A percentile compares a stretch with the other conserved stretches of the same genome.
These are phyloP conservation scores for Verticillium nubilum DNA, from an alignment of 2,329 filamentous ascomycete genomes.

Conservation along the genomic window DNA sequence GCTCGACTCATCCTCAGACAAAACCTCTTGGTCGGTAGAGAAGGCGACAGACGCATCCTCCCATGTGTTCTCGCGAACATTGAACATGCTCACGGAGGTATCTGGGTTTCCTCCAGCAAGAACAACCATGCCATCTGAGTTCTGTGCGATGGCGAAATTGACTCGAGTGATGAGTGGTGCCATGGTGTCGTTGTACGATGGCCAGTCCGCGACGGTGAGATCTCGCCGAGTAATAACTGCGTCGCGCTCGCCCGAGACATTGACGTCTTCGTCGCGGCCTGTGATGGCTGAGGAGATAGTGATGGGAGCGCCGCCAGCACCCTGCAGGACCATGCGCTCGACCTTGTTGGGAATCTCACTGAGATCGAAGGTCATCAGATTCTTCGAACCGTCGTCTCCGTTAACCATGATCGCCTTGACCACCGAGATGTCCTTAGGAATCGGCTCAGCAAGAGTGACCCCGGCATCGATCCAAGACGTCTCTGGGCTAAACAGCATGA, in stretches of 20 bases:
- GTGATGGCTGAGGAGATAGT: constrained; percentile 37
- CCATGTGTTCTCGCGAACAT: constrained; percentile 73
- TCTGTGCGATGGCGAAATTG: constrained; percentile 69
- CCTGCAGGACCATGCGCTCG: constrained; percentile 61
- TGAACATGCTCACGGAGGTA: constrained; percentile 70
- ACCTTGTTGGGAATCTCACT: constrained; percentile 69
- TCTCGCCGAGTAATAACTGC: constrained; percentile 26
- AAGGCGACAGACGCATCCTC: constrained; percentile 64
- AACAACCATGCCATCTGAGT: constrained; percentile 61
- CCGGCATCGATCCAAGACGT: constrained; percentile 64
- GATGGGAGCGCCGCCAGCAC: constrained; percentile 51
- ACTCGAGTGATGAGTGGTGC: constrained; percentile 61
- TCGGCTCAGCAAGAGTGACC: constrained; percentile 53
- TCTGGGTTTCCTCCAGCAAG: constrained; percentile 63
- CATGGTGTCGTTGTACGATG: constrained; percentile 68
- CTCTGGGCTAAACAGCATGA: constrained; percentile 66
- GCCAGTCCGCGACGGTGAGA: constrained; percentile 62
- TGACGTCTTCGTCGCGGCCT: constrained; percentile 33
- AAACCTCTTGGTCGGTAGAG: constrained; percentile 31
- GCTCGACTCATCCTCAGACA: constrained; percentile 22
- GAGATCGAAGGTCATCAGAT: constrained; percentile 74
- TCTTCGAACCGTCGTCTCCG: constrained; percentile 71
- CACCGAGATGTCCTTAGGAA: constrained; percentile 51
- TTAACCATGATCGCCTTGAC: constrained; percentile 61
- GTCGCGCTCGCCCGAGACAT: neutral